These are phyloP conservation scores for Colletotrichum simmondsii DNA, from an alignment of 2,329 filamentous ascomycete species.

Conservation along the genomic window DNA sequence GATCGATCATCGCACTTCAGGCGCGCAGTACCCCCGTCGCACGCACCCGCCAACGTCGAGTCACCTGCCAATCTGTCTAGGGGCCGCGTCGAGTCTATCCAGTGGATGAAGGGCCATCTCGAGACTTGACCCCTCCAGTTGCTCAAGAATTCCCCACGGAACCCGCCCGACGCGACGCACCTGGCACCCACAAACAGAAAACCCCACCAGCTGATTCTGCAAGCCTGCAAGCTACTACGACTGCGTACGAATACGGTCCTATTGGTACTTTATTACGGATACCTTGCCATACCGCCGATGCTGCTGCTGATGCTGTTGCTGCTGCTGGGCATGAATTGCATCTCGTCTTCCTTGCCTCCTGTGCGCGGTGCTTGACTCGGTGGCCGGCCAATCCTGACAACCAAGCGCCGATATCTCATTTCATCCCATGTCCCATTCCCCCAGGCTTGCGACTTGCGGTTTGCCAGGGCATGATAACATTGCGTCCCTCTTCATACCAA, in stretches of 20 bases:
- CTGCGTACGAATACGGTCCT: neutral
- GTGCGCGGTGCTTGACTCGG: conserved; percentile 21
- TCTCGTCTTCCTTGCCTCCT: neutral
- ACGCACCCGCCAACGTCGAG: neutral
- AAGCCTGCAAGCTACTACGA: neutral
- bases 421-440: conserved; percentile 14
- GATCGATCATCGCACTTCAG: too few relatives aligned
- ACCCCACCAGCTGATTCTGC: neutral
- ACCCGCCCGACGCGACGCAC: conserved; percentile 28
- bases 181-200: neutral
- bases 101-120: neutral
- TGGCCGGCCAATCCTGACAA: conserved; percentile 3
- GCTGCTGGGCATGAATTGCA: neutral
- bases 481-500: neutral
- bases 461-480: neutral
- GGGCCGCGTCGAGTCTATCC: neutral
- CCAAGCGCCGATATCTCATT: neutral
- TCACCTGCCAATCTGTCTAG: conserved; percentile 17
- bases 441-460: neutral
- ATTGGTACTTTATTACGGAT: neutral
- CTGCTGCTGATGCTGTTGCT: too few relatives aligned
- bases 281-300: neutral
- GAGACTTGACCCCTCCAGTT: neutral
- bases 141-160: conserved; percentile 12
- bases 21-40: too few relatives aligned